Conservation (phyloP, 2,329 filamentous ascomycete genomes). For the Pyrenophora tritici-repentis region DNA sequence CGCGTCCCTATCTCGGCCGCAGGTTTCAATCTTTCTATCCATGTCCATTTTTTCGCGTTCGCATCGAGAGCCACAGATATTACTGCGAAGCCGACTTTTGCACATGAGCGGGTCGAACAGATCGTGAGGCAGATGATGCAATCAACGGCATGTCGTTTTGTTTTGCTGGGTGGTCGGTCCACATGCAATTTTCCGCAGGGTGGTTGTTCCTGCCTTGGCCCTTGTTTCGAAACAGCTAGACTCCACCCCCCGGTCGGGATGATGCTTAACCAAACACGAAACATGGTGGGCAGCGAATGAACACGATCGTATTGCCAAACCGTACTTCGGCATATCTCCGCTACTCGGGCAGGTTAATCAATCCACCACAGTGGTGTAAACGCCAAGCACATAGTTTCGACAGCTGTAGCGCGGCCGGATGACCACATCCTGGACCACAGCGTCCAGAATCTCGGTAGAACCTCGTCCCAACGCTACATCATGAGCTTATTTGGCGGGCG, state of each 20-base stretch:
- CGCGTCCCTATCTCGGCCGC: background rate
- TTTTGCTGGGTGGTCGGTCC: conserved; percentile 5
- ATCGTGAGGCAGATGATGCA: background rate
- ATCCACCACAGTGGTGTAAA: conserved; percentile 28
- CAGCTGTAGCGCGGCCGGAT: conserved; percentile 15
- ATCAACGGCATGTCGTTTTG: conserved; percentile 1
- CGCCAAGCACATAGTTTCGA: conserved; percentile 20
- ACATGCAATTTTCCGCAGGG: conserved; percentile 10
- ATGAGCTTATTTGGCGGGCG: conserved; percentile 14
- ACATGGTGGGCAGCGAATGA: conserved; percentile 17
- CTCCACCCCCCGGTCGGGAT: conserved; percentile 17
- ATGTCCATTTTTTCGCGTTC: background rate
- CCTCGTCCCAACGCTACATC: conserved; percentile 14
- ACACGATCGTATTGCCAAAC: background rate
- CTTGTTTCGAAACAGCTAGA: conserved; percentile 29
- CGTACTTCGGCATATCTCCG: conserved; percentile 15
- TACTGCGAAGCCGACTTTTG: background rate
- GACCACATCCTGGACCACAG: conserved; percentile 18
- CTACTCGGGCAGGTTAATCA: conserved; percentile 27
- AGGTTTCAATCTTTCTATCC: background rate
- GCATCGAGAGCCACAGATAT: background rate
- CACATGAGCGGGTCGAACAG: background rate
- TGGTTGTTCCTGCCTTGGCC: conserved; percentile 15
- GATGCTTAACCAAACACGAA: conserved; percentile 18
- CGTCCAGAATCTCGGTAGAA: conserved; percentile 13